Percentiles rank a stretch among this genome's conserved stretches.
phyloP scores from a whole-genome alignment of 116 monocot genomes.

The Posidonia oceanica region DNA sequence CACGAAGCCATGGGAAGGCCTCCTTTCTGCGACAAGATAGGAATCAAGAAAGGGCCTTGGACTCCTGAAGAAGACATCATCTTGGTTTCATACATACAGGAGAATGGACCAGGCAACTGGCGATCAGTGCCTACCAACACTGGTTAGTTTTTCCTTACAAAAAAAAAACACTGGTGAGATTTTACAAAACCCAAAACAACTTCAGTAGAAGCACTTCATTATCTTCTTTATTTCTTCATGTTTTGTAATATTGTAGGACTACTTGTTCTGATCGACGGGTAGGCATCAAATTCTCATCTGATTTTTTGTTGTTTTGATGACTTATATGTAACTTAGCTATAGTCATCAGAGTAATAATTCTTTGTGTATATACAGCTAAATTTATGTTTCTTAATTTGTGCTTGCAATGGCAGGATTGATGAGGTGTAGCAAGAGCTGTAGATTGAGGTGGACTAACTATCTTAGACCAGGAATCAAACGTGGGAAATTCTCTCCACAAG shows the following conservation, averaged over 20 bases:
- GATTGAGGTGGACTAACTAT: constrained; percentile 54
- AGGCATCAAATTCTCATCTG: not conserved
- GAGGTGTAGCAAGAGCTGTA: constrained; percentile 71
- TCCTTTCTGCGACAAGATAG: constrained; percentile 57
- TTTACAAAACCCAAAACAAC: too few relatives aligned
- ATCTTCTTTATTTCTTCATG: not conserved
- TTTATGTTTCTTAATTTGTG: not conserved
- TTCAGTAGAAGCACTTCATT: too few relatives aligned
- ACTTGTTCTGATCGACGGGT: too few relatives aligned
- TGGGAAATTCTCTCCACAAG: constrained; percentile 64
- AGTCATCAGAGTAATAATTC: too few relatives aligned
- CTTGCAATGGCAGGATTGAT: constrained; percentile 28
- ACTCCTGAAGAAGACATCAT: constrained; percentile 71
- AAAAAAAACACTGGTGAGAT: too few relatives aligned
- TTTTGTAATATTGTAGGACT: not conserved
- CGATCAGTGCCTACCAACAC: constrained; percentile 48
- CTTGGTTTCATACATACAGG: constrained; percentile 57
- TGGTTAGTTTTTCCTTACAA: constrained; percentile 13
- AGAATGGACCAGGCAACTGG: constrained; percentile 69
- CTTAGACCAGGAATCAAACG: constrained; percentile 63
- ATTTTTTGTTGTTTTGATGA: not conserved
- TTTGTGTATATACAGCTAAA: too few relatives aligned
- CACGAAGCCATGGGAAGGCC: constrained; percentile 46
- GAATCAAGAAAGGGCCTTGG: constrained; percentile 72
- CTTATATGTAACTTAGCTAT: too few relatives aligned